Evolutionary conservation across 257 asterid species (phyloP), one percentile per base, ranked within the genome.

Genomic region (Echium plantagineum): DNA sequence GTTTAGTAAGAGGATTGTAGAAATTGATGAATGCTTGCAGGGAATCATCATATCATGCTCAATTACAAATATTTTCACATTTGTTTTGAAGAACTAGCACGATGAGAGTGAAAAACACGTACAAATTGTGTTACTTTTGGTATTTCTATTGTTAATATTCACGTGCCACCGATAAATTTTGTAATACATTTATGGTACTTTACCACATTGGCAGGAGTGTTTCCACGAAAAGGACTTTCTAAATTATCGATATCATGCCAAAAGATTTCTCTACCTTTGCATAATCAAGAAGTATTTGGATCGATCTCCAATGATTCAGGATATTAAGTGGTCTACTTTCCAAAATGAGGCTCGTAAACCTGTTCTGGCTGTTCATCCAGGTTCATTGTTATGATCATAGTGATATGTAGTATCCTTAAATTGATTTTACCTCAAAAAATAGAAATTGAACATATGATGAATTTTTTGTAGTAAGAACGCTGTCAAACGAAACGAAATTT

Each of bases 281-380:
- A 72, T 82, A 58, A 74, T 89, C 63, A 89, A 86, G 84, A 79
- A 93, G 52, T 72, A 83, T 66, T 75, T 93, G 72, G 78, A 68
- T 61, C 32, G 57, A 1, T 81, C 89, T 70, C 63, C 87, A 32
- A 46, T 66, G 24, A 71, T 78, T 68, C 74, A 69, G 62, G 84
- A 80, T 57, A 75, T 84, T 63, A 79, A 64, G 61, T 93, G 97
- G 99, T 78, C 85, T 22, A 61, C 94, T 52, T 80, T 89, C 66
- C 89, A 89, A 64, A 89, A 86, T 15, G 99, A 93, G 80, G 91
- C 99, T 58, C 95, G 99, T 59, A 93, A 89, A 72, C 97, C 97
- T 62, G 63, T 89, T 54, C 70, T 93, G 63, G 74, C 84, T 71
- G 78, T 93, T 70, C 74, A 77, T 75, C 90, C 99, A 84, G 94